Evolutionary conservation across 78 protist genomes (phyloP).

Genomic region (Speleostelium caveatum): DNA sequence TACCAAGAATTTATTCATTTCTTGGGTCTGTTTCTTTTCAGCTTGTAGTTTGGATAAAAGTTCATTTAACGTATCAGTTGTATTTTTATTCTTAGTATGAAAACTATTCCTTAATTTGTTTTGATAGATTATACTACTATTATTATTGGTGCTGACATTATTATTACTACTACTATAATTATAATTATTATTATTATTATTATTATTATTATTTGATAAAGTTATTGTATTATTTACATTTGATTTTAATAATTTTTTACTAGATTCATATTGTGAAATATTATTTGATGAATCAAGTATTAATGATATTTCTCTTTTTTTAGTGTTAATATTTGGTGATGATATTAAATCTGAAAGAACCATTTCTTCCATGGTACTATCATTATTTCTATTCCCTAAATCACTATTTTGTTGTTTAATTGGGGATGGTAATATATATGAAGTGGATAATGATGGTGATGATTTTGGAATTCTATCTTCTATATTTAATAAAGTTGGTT

Average conservation of each 20-base stretch:
- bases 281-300: neutral
- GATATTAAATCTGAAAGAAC: neutral
- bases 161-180: neutral
- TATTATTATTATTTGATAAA: too few relatives aligned
- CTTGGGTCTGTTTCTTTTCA: neutral
- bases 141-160: neutral
- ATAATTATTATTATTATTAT: too few relatives aligned
- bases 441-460: too few relatives aligned
- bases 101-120: neutral
- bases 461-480: too few relatives aligned
- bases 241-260: too few relatives aligned
- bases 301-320: neutral
- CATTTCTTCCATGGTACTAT: neutral
- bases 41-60: neutral
- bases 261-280: neutral
- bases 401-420: too few relatives aligned
- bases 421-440: too few relatives aligned
- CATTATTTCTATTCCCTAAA: too few relatives aligned
- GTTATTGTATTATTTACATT: too few relatives aligned
- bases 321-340: neutral
- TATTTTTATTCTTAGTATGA: neutral
- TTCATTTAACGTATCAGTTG: neutral
- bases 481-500: too few relatives aligned
- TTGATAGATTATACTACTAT: too few relatives aligned
- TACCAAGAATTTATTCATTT: too few relatives aligned